phyloP scores from a whole-genome alignment of 1,284 basidiomycete genomes.

The Vanrija pseudolonga region DNA sequence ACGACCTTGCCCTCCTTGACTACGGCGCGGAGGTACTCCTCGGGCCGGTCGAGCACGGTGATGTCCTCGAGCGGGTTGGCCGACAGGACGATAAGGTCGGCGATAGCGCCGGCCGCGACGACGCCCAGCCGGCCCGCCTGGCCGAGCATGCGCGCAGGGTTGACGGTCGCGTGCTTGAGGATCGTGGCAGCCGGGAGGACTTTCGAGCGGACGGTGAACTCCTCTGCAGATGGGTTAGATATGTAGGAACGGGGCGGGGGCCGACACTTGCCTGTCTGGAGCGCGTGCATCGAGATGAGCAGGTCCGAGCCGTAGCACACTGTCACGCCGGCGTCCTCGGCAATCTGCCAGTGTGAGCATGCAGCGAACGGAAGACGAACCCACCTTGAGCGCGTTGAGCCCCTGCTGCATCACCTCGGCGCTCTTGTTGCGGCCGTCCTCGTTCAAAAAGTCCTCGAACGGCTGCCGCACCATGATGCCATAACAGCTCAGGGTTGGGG shows the following conservation, averaged over 20 bases:
- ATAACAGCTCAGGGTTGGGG: slow-evolving; percentile 49
- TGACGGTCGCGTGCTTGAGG: slow-evolving; percentile 53
- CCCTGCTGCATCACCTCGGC: background rate
- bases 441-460: too few species aligned
- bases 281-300: slow-evolving; percentile 26
- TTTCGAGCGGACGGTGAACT: slow-evolving; percentile 50
- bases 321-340: slow-evolving; percentile 30
- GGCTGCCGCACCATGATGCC: too few species aligned
- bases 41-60: slow-evolving; percentile 51
- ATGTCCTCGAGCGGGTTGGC: slow-evolving; percentile 54
- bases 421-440: background rate
- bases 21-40: slow-evolving; percentile 33
- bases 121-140: slow-evolving; percentile 49
- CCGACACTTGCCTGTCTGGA: slow-evolving; percentile 16
- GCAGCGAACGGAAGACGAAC: background rate
- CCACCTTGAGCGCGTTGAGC: background rate
- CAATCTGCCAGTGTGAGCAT: slow-evolving; percentile 9
- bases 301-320: slow-evolving; percentile 30
- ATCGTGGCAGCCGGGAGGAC: slow-evolving; percentile 49
- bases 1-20: slow-evolving; percentile 25
- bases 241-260: too few species aligned
- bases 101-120: slow-evolving; percentile 47
- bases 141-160: slow-evolving; percentile 49
- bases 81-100: slow-evolving; percentile 52
- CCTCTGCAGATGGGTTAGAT: background rate